Evolutionary conservation across 768 basidiomycete genomes (phyloP).

Genomic region (Ramaria rubella): DNA sequence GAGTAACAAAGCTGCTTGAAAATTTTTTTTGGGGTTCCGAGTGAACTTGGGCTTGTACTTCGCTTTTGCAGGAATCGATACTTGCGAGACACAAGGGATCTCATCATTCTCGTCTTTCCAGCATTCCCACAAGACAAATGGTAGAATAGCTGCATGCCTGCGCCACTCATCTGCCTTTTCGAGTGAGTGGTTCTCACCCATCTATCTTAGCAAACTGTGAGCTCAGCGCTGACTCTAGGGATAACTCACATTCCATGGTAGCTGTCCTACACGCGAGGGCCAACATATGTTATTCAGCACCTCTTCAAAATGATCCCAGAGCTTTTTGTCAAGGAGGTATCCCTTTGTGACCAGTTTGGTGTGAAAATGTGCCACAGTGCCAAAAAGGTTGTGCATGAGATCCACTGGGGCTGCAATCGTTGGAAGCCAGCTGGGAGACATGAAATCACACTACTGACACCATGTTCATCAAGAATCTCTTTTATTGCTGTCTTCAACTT

Average conservation of each 20-base stretch:
- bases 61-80: not conserved
- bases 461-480: not conserved
- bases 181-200: conserved; percentile 27
- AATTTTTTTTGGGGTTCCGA: not conserved
- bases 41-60: not conserved
- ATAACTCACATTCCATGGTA: not conserved
- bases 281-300: not conserved
- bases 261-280: not conserved
- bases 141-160: conserved; percentile 19
- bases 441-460: conserved; percentile 19
- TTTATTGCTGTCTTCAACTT: not conserved
- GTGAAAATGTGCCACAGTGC: conserved; percentile 20
- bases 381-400: conserved; percentile 29
- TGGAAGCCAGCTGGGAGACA: conserved; percentile 27
- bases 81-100: conserved; percentile 12
- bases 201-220: conserved; percentile 22
- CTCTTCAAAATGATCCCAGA: not conserved
- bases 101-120: conserved; percentile 20
- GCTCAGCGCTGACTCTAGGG: not conserved
- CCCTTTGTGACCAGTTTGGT: conserved; percentile 12
- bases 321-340: not conserved
- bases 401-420: conserved; percentile 20
- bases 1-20: not conserved
- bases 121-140: conserved; percentile 23
- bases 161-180: conserved; percentile 32